Evolutionary conservation across 23 red algal species (phyloP).

Genomic region (Chondrus crispus): DNA sequence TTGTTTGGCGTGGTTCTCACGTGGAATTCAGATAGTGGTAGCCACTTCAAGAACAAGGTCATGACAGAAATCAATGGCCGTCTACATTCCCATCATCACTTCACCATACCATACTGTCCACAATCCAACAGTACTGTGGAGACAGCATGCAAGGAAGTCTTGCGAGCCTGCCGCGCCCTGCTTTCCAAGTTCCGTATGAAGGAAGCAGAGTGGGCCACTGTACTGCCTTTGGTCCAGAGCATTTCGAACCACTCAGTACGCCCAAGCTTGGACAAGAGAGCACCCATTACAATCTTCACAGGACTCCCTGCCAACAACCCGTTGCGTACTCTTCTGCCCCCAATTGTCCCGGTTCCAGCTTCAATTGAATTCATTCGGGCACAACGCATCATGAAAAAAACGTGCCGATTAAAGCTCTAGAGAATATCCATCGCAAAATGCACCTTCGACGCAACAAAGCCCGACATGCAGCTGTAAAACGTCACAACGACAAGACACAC

Average conservation of each 20-base stretch:
- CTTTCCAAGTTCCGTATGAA: background rate
- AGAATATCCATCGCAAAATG: background rate
- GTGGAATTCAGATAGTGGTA: background rate
- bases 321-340: background rate
- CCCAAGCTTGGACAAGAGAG: background rate
- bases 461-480: background rate
- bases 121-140: background rate
- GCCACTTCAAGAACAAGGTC: background rate
- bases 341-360: background rate
- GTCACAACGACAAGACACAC: background rate
- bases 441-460: background rate
- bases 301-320: background rate
- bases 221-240: constrained; percentile 14
- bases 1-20: background rate
- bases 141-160: background rate
- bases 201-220: background rate
- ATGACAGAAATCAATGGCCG: background rate
- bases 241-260: background rate
- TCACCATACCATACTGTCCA: background rate
- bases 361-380: background rate
- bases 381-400: background rate
- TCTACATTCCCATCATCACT: constrained; percentile 11
- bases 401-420: background rate
- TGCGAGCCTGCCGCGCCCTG: background rate
- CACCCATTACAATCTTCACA: background rate